Conservation (phyloP, 2,329 filamentous ascomycete genomes). For the Keithomyces neogunnii region DNA sequence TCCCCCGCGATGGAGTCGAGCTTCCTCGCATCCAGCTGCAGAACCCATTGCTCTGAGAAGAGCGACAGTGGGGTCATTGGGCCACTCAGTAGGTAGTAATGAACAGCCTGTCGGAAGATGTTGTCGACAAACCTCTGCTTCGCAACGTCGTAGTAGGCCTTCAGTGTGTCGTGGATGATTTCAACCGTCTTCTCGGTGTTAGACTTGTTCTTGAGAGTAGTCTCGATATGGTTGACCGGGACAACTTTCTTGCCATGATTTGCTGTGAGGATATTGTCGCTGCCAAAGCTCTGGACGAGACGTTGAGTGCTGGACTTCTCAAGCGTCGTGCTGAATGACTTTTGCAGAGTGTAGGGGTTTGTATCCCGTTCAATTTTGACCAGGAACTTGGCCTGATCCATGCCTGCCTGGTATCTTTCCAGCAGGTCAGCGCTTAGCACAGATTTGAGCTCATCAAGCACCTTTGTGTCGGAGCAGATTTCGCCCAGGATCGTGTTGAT, state of each 20-base stretch:
- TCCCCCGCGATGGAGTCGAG: constrained; percentile 1
- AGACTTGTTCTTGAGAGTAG: constrained; percentile 13
- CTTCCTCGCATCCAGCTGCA: background rate
- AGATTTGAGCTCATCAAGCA: constrained; percentile 32
- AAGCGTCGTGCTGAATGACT: constrained; percentile 37
- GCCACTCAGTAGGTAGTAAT: constrained; percentile 4
- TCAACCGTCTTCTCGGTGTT: constrained; percentile 29
- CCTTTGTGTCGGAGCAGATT: constrained; percentile 33
- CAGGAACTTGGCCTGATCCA: constrained; percentile 41
- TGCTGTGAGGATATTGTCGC: background rate
- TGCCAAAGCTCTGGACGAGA: background rate
- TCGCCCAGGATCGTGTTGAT: constrained; percentile 32
- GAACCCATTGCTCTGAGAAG: constrained; percentile 4
- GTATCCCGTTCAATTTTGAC: constrained; percentile 40
- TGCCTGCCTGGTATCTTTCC: constrained; percentile 35
- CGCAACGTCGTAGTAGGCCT: constrained; percentile 54
- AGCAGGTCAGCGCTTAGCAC: constrained; percentile 39
- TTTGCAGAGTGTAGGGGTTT: constrained; percentile 41
- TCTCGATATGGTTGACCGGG: background rate
- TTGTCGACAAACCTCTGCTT: constrained; percentile 55
- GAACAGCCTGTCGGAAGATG: constrained; percentile 44
- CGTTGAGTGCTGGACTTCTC: constrained; percentile 15
- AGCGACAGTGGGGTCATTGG: constrained; percentile 2
- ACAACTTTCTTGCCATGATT: background rate
- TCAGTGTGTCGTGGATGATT: constrained; percentile 52